Base-by-base conservation (phyloP, 2,329 filamentous ascomycete genomes). In the Colletotrichum plurivorum region DNA sequence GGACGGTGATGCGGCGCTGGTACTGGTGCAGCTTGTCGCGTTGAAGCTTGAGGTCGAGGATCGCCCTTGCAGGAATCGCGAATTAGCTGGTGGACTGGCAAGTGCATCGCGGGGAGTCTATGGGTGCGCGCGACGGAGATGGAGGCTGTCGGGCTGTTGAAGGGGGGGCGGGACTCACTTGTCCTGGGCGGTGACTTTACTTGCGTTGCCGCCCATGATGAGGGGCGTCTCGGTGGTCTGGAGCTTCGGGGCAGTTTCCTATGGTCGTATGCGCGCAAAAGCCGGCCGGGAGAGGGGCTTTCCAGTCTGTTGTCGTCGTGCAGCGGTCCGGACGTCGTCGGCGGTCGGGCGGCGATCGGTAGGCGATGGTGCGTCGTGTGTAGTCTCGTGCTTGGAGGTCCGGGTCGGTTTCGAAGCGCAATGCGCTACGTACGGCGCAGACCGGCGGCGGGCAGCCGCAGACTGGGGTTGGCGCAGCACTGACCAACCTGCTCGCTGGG, bases 1-100 rank as follows among this genome's bases (percentile, higher is more conserved):
- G 89, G 59, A 93, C 87, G 43, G 91, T 92, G 78, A 99, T 96
- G 76, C 93, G 93, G 76, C 93, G 92, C 82, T 98, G 95, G 84
- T 98, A 98, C 80, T 97, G 94, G 77, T 97, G 95, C 4, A 99
- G 91, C 81, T 94, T 97, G 86, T 99, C 96, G 80, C 96, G 95
- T 84, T 98, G 95, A 82, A 90, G 94, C 85, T 98, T 98, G 84
- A 98, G 93, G 83, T 98, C 95, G 77, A 98, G 92, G 82, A 98
- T 98, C 69, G 95, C 95, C 84, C 95, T 98, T 36, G 78, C n/a
- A 20, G 12, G 46, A 20, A 41, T 13, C 18, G 41, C 20, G 55
- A 36, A 25, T 69, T 43, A 63, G 31, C 45, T 10, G n/a, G 48
- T 20, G 36, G 36, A 52, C 49, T 27, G 12, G 20, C 6, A 15